phyloP scores from a whole-genome alignment of 139 green algal genomes.

The Micromonas commoda region DNA sequence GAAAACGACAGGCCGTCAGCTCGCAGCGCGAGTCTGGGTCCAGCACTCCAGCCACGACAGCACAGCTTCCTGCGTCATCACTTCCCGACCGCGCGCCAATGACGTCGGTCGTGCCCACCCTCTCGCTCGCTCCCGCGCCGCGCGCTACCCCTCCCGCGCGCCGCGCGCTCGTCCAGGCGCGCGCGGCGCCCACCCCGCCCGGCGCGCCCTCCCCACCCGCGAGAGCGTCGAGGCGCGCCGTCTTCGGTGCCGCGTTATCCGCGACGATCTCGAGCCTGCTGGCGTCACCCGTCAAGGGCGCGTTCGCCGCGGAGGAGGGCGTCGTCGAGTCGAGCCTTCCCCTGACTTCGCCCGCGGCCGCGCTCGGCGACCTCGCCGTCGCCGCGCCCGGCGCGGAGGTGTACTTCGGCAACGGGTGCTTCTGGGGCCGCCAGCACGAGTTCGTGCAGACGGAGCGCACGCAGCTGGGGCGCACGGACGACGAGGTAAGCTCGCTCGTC shows the following conservation, averaged over 20 bases:
- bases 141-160: too few relatives aligned
- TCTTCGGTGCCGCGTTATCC: not conserved
- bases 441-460: not conserved
- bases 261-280: not conserved
- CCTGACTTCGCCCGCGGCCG: not conserved
- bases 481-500: conserved; percentile 10
- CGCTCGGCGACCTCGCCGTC: not conserved
- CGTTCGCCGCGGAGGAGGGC: not conserved
- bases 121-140: too few relatives aligned
- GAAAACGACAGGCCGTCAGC: too few relatives aligned
- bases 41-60: too few relatives aligned
- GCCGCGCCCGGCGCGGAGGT: conserved; percentile 2
- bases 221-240: too few relatives aligned
- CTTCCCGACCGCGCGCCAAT: too few relatives aligned
- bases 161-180: too few relatives aligned
- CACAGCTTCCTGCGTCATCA: too few relatives aligned
- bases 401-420: conserved; percentile 31
- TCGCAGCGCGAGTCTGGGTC: too few relatives aligned
- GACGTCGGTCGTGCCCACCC: too few relatives aligned
- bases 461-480: not conserved
- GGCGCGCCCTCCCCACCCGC: too few relatives aligned
- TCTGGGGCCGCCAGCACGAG: conserved; percentile 26
- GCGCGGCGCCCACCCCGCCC: too few relatives aligned
- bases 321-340: not conserved
- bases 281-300: not conserved